These are phyloP conservation scores for Emiliania huxleyi DNA, from an alignment of 78 protist species.

Conservation along the genomic window DNA sequence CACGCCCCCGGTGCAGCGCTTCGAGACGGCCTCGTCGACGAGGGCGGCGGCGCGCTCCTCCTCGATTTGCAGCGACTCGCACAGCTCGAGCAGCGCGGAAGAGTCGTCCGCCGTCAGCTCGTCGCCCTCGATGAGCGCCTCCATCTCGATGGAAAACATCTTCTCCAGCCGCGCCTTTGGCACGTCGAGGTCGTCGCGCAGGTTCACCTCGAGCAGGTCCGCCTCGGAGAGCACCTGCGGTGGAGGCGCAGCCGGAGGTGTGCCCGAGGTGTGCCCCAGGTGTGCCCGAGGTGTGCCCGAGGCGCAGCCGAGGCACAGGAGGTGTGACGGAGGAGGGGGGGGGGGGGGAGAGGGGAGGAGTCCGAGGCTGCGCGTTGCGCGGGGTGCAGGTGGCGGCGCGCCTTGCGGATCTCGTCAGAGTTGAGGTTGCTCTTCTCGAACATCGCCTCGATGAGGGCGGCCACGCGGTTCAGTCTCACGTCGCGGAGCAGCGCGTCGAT, in stretches of 20 bases:
- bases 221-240: neutral
- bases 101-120: neutral
- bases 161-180: neutral
- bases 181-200: neutral
- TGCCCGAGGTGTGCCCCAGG: too few species aligned
- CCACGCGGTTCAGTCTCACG: neutral
- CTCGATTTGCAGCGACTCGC: neutral
- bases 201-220: neutral
- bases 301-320: too few species aligned
- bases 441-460: neutral
- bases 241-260: too few species aligned
- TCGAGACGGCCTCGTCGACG: neutral
- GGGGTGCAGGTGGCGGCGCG: too few species aligned
- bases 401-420: neutral
- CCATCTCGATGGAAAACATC: neutral
- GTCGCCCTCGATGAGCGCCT: neutral
- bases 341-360: too few species aligned
- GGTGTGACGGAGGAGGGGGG: too few species aligned
- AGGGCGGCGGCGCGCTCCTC: neutral
- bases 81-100: neutral
- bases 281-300: too few species aligned
- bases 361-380: too few species aligned
- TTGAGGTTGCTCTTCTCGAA: neutral
- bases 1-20: neutral
- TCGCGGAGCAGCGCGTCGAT: neutral